A percentile compares a stretch with the other conserved stretches of the same genome.
These are phyloP conservation scores for Trichomonas tenax DNA, from an alignment of 208 protist genomes.

Conservation along the genomic window DNA sequence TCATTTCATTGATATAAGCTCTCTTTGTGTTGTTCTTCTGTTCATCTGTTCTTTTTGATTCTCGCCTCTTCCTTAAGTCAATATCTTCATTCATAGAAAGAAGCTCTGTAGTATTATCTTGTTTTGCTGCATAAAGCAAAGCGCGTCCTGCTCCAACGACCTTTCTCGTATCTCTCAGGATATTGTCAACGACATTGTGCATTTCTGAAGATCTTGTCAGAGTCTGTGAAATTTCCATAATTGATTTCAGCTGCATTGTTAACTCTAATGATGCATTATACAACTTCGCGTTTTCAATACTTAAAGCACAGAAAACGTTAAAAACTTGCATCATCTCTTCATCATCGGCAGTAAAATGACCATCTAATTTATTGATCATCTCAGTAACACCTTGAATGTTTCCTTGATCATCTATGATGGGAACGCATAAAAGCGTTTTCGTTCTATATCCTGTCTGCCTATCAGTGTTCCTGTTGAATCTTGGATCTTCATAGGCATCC, in stretches of 20 bases:
- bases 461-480: background rate
- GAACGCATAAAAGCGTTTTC: background rate
- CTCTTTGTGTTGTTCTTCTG: background rate
- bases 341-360: background rate
- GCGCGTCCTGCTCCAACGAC: background rate
- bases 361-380: conserved; percentile 9
- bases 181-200: background rate
- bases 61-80: background rate
- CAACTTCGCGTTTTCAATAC: background rate
- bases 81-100: background rate
- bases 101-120: background rate
- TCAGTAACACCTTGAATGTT: background rate
- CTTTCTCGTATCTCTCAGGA: background rate
- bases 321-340: conserved; percentile 9
- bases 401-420: background rate
- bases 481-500: conserved; percentile 1
- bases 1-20: background rate
- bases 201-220: background rate
- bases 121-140: background rate
- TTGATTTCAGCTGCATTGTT: background rate
- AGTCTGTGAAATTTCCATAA: background rate
- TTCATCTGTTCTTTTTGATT: background rate
- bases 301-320: background rate
- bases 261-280: background rate
- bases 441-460: background rate